These are phyloP conservation scores for Avena atlantica DNA, from an alignment of 176 grass and related monocot genomes.

Conservation along the genomic window DNA sequence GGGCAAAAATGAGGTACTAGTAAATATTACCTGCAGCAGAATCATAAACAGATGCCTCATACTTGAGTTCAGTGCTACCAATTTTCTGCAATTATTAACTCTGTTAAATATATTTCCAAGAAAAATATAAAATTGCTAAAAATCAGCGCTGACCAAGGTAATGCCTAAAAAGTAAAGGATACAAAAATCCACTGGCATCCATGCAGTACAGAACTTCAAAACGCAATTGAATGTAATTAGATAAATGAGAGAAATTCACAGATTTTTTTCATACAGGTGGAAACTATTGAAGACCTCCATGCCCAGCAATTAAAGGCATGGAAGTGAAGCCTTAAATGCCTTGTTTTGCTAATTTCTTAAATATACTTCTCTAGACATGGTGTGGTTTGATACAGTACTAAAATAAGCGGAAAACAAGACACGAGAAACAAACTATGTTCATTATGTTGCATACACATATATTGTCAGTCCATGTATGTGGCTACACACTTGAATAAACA, in stretches of 20 bases:
- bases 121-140: slow-evolving; percentile 32
- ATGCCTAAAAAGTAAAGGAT: neutral
- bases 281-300: slow-evolving; percentile 14
- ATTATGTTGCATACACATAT: slow-evolving; percentile 17
- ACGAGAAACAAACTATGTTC: slow-evolving; percentile 24
- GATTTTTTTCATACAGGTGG: neutral
- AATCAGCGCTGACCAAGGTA: slow-evolving; percentile 15
- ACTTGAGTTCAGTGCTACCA: slow-evolving; percentile 55
- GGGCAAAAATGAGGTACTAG: neutral
- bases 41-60: slow-evolving; percentile 72
- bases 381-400: slow-evolving; percentile 27
- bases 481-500: slow-evolving; percentile 5
- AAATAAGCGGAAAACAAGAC: neutral
- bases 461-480: slow-evolving; percentile 13
- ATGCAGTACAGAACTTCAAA: slow-evolving; percentile 26
- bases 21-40: slow-evolving; percentile 74
- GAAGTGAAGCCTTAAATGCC: slow-evolving; percentile 10
- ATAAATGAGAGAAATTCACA: slow-evolving; percentile 23
- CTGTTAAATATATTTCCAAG: slow-evolving; percentile 41
- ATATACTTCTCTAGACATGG: slow-evolving; percentile 8
- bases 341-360: slow-evolving; percentile 15
- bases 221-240: neutral
- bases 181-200: neutral
- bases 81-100: slow-evolving; percentile 61
- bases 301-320: neutral